Evolutionary conservation across 495 filamentous ascomycete species (phyloP), one percentile per base, ranked within the genome.

Genomic region (Xanthoparmelia taractica): DNA sequence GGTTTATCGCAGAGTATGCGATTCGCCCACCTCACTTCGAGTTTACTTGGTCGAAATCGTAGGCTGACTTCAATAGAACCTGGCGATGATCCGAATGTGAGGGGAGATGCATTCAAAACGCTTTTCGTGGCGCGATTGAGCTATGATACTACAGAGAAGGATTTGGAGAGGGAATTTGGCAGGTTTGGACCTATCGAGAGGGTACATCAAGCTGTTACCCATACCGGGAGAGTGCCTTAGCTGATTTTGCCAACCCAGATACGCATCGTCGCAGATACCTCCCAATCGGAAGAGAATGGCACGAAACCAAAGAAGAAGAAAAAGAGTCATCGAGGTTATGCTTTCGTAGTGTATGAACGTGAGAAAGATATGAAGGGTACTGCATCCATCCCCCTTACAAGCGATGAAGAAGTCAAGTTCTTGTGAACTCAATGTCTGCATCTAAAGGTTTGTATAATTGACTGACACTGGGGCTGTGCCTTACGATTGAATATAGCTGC

Each of bases 341-440:
- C 91, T 63, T 98, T 98, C 73, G 87, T 98, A 68, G 92, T 97
- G 56, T 98, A 92, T 73, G 93, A 97, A 76, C 86, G 90, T 70
- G 94, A 97, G 75, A 92, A 93, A 76, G 94, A 98, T 72, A 97
- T 98, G 95, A 97, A 96, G 87, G 93, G 94, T 96, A 96, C 81
- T 76, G 68, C 72, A 71, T 62, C 70, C 67, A 70, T 63, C 60
- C 62, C 65, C 70, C 70, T 64, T 72, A 71, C 73, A 71, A 72
- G 65, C 71, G 69, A 25, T 20, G 27, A 4, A 57, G 12, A 63
- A 38, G 23, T 34, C 13, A 45, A 23, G 31, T 43, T 38, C 6
- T 34, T 70, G n/a, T 27, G 29, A 48, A 57, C 61, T 45, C 58
- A 62, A 72, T 65, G 65, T 73, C 73, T 76, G 75, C 73, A 68